Conservation (phyloP, 148 eudicot genomes). For the Spergularia marina region DNA sequence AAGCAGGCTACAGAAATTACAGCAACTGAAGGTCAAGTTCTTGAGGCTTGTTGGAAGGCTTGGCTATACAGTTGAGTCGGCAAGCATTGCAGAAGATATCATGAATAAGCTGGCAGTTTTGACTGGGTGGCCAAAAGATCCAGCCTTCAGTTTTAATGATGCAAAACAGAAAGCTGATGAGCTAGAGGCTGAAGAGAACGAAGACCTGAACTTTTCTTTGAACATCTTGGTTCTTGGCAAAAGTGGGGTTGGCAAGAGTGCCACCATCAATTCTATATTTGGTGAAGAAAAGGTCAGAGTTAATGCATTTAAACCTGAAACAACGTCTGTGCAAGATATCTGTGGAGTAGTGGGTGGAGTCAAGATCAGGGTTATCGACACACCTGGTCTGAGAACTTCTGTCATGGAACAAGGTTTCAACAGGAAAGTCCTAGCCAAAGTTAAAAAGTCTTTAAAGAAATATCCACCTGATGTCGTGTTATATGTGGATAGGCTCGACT, state of each 20-base stretch:
- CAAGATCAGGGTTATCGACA: conserved; percentile 67
- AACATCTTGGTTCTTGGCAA: conserved; percentile 84
- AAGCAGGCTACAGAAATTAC: conserved; percentile 64
- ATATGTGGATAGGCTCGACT: conserved; percentile 80
- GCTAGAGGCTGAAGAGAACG: conserved; percentile 66
- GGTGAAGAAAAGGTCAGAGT: conserved; percentile 70
- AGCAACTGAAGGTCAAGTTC: conserved; percentile 67
- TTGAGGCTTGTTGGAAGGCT: conserved; percentile 82
- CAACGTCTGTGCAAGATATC: conserved; percentile 53
- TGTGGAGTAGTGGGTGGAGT: conserved; percentile 69
- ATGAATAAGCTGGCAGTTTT: conserved; percentile 63
- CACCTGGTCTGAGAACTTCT: conserved; percentile 77
- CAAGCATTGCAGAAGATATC: conserved; percentile 57
- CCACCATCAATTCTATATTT: conserved; percentile 83
- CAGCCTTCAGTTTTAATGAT: conserved; percentile 58
- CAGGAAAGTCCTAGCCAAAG: conserved; percentile 56
- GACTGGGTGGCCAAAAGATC: conserved; percentile 63
- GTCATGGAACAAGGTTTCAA: conserved; percentile 78
- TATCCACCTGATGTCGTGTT: conserved; percentile 69
- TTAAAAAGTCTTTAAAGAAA: conserved; percentile 64
- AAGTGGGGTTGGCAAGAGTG: conserved; percentile 95
- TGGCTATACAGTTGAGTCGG: conserved; percentile 69
- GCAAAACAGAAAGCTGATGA: conserved; percentile 60
- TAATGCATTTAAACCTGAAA: conserved; percentile 69
- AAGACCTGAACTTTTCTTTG: conserved; percentile 63